Evolutionary conservation across 2,329 filamentous ascomycete genomes (phyloP).

Genomic region (Xylariaceae sp.): DNA sequence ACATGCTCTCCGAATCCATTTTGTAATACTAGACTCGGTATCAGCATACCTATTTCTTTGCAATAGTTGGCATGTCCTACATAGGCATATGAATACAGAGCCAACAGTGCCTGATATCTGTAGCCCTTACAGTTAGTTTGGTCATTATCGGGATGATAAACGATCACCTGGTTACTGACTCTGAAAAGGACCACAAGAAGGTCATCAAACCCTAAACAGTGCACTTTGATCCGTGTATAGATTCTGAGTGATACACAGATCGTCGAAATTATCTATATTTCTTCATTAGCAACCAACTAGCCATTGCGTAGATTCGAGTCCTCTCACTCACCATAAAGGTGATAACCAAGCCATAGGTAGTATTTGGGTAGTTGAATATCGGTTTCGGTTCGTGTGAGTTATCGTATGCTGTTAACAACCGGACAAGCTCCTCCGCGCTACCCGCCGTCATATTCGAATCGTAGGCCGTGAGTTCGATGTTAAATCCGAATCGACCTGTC

Average conservation of each 20-base stretch:
- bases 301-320: not conserved
- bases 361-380: constrained; percentile 24
- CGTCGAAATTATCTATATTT: constrained; percentile 31
- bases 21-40: constrained; percentile 13
- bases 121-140: constrained; percentile 2
- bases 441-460: constrained; percentile 14
- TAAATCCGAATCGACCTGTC: constrained; percentile 2
- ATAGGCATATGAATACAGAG: constrained; percentile 26
- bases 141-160: not conserved
- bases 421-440: constrained; percentile 7
- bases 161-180: constrained; percentile 23
- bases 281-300: not conserved
- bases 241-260: constrained; percentile 33
- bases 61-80: constrained; percentile 14
- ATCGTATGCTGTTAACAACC: constrained; percentile 33
- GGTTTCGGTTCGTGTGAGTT: constrained; percentile 29
- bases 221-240: constrained; percentile 34
- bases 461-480: not conserved
- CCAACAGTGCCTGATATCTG: constrained; percentile 34
- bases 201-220: constrained; percentile 41
- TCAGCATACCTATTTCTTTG: constrained; percentile 5
- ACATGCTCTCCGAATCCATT: constrained; percentile 38
- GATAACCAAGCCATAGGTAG: constrained; percentile 27
- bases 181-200: constrained; percentile 39
- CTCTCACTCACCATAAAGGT: constrained; percentile 29